Evolutionary conservation across 495 filamentous ascomycete species (phyloP), one percentile per base, ranked within the genome.

Genomic region (Aspergillus steynii): DNA sequence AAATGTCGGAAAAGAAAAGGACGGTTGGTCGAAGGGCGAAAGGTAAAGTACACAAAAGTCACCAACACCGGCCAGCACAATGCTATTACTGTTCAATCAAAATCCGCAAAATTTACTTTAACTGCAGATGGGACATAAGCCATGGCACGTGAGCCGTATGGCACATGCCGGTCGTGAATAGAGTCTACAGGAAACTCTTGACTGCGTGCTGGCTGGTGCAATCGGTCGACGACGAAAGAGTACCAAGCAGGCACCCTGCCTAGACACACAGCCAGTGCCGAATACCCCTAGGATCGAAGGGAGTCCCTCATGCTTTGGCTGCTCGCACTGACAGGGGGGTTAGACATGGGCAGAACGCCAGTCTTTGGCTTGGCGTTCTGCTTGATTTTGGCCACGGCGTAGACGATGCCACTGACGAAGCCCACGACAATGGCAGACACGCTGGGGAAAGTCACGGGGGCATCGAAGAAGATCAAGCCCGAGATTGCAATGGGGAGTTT

Each of bases 401-500:
- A 99, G 29, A 99, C 91, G 60, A 99, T 83, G 60, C 95, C 95
- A 65, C 89, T 93, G 67, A 97, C 75, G 72, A 96, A 99, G 25
- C 95, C 95, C 53, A 97, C 81, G 52, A 82, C 76, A 64, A 99
- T 97, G 63, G 94, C 94, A 32, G 91, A 90, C 9, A 97, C 89
- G 70, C 89, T 92, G 56, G 90, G 90, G 61, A 99, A 84, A n/a
- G 94, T 99, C 70, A 96, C 87, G 0, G 95, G 91, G 0, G 92
- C 92, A 65, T 95, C 86, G 78, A 99, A 99, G 82, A 99, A 99
- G 63, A 99, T 74, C 37, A 99, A 82, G 50, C 95, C 95, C 55
- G 86, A 90, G 65, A 99, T 51, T 31, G 95, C 95, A 66, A 99
- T 91, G 25, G 95, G 95, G 15, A 99, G 86, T 81, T 99, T 99